A percentile compares a stretch with the other conserved stretches of the same genome.
Conservation (phyloP, 192 early-diverging fungal genomes). For the Backusella liffmaniae region DNA sequence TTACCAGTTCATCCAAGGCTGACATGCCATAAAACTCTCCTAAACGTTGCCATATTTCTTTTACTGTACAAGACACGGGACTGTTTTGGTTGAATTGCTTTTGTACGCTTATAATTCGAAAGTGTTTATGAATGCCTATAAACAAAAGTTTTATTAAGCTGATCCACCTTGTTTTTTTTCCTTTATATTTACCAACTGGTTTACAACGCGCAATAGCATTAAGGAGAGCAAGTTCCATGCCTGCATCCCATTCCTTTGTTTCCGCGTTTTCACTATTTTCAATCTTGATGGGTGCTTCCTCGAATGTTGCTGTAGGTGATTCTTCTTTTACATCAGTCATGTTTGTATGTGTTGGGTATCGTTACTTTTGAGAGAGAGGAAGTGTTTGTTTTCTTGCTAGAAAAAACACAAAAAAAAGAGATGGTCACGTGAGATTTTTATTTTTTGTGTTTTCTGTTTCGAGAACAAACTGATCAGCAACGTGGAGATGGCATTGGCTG, state of each 20-base stretch:
- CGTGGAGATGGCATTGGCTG: background rate
- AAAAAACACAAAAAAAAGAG: background rate
- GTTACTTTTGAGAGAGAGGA: background rate
- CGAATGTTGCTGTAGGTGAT: background rate
- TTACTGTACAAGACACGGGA: conserved; percentile 38
- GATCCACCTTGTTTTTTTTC: background rate
- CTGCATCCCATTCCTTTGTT: conserved; percentile 43
- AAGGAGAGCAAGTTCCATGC: conserved; percentile 49
- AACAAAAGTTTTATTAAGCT: background rate
- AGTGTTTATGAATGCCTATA: conserved; percentile 55
- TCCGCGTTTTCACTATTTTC: background rate
- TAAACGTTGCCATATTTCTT: conserved; percentile 47
- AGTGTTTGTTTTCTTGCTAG: background rate
- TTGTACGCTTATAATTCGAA: conserved; percentile 53
- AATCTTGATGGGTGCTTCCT: background rate
- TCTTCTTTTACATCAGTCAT: background rate
- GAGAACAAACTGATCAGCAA: background rate
- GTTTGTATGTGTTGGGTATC: background rate
- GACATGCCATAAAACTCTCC: conserved; percentile 44
- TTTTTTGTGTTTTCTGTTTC: background rate
- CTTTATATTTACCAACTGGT: conserved; percentile 44
- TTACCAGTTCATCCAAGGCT: conserved; percentile 49
- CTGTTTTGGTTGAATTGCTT: conserved; percentile 46
- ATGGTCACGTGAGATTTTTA: too few species aligned
- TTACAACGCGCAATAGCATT: conserved; percentile 48